Evolutionary conservation across 1,284 basidiomycete species (phyloP), one percentile per base, ranked within the genome.

Genomic region (Boletus sp.): DNA sequence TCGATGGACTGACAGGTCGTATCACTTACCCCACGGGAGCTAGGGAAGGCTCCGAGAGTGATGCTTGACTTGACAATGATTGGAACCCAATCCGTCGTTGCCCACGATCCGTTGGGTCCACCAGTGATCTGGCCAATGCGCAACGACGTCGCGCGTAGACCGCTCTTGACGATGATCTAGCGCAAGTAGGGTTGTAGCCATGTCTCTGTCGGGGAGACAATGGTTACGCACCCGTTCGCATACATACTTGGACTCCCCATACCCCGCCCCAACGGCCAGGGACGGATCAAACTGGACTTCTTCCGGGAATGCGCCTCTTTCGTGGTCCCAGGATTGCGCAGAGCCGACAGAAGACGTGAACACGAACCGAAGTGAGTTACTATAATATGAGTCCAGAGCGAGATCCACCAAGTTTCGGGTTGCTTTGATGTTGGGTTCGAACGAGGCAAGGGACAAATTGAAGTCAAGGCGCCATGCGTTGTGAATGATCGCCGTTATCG

Each of bases 61-160:
- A 68, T 37, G 15, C 68, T 69, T 0, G 72, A 71, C 42, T 66
- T 64, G 45, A 74, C 63, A 2, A 74, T 48, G 31, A 72, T 66
- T 2, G 74, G 73, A 3, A 76, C 57, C 68, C 70, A 74, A n/a
- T 75, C 72, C 1, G 64, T 69, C 13, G 58, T 64, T 5, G 68
- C 57, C 75, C 74, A 76, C 7, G 64, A 63, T 13, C 74, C 69
- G 15, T 63, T 64, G 3, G 52, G 46, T 7, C 66, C 64, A 0
- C 75, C 73, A 0, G 65, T 57, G 12, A 77, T 67, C 54, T 77
- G 73, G 3, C 74, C 74, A 20, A 74, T 65, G 12, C 73, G 61
- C 22, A 76, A 51, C 7, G 67, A 66, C 0, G 67, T 68, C 4
- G 62, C 61, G 0, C 43, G 59, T 2, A 75, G 49, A 24, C 70